These are phyloP conservation scores for Crataegus laevigata DNA, from an alignment of 306 rosid species.

Conservation along the genomic window DNA sequence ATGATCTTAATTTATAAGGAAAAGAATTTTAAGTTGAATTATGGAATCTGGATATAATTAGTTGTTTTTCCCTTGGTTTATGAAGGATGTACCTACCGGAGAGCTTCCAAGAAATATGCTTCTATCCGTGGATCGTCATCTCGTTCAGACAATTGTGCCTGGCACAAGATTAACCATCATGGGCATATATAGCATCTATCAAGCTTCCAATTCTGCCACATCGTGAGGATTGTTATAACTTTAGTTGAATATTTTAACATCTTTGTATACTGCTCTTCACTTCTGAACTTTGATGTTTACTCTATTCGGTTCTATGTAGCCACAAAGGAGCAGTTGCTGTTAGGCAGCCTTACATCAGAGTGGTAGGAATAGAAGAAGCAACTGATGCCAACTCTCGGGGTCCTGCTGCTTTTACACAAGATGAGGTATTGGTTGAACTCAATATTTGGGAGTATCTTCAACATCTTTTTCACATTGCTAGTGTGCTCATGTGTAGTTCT, in stretches of 20 bases:
- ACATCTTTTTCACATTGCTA: background rate
- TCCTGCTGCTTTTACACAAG: slow-evolving; percentile 54
- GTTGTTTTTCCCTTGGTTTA: slow-evolving; percentile 13
- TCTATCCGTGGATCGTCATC: slow-evolving; percentile 93
- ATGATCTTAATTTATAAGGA: background rate
- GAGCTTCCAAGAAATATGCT: slow-evolving; percentile 97
- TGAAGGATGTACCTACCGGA: slow-evolving; percentile 97
- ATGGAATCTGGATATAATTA: background rate
- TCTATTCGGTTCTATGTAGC: slow-evolving; percentile 36
- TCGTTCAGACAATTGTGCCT: slow-evolving; percentile 91
- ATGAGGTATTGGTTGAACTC: slow-evolving; percentile 51
- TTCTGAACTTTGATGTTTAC: background rate
- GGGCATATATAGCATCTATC: slow-evolving; percentile 91
- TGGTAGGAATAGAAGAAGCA: slow-evolving; percentile 84
- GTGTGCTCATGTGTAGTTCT: no score
- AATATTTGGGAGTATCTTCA: background rate
- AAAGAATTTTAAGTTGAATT: background rate
- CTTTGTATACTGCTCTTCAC: background rate
- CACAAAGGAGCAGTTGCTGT: slow-evolving; percentile 95
- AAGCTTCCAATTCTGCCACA: slow-evolving; percentile 71
- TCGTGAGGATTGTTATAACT: slow-evolving; percentile 42
- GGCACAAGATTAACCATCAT: slow-evolving; percentile 91
- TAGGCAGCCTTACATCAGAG: slow-evolving; percentile 92
- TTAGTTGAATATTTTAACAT: background rate
- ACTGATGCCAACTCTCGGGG: slow-evolving; percentile 71